Evolutionary conservation across 2,329 filamentous ascomycete species (phyloP), one percentile per base, ranked within the genome.

Genomic region (Fusarium devonianum): DNA sequence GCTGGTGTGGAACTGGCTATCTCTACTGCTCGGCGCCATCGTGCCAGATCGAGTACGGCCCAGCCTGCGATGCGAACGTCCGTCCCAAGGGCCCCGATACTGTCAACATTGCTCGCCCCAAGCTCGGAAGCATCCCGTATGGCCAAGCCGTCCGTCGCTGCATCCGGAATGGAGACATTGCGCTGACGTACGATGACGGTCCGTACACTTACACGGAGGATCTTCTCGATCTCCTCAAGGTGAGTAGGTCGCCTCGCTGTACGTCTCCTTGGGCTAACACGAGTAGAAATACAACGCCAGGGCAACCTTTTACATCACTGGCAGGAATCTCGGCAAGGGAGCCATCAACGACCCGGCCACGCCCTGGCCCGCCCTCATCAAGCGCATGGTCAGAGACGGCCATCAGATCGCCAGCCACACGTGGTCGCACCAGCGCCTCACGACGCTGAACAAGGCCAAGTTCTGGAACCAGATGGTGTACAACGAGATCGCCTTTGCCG

Each of bases 1-100:
- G 78, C 32, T 84, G 78, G 75, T 85, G 82, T 54, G 83, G 82
- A 38, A 75, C 67, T n/a, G 75, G 73, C 4, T 66, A 66, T 9
- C 76, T 80, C 2, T 84, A 85, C 68, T 88, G 85, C 69, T 75
- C 76, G 21, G 78, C 83, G 14, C 85, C 85, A 2, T 78, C 84
- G 42, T 88, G 85, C 63, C 77, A 83, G 64, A 81, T 85, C 61
- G 70, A 78, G 56, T 85, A 82, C 57, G 82, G 82, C n/a, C 75
- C 83, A 14, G 78, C 71, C 4, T 88, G 85, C 57, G 83, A 86
- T 56, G 83, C 79, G 42, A 86, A 86, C 58, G 73, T 60, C 76
- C 82, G 39, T 51, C 78, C 55, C 3, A 49, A 53, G 0, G 85
- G 85, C 2, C 71, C 74, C 7, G 80, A 83, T 49, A 87, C 84